A percentile compares a stretch with the other conserved stretches of the same genome.
Conservation (phyloP, 2,329 filamentous ascomycete species). For the Calonectria crousiana region DNA sequence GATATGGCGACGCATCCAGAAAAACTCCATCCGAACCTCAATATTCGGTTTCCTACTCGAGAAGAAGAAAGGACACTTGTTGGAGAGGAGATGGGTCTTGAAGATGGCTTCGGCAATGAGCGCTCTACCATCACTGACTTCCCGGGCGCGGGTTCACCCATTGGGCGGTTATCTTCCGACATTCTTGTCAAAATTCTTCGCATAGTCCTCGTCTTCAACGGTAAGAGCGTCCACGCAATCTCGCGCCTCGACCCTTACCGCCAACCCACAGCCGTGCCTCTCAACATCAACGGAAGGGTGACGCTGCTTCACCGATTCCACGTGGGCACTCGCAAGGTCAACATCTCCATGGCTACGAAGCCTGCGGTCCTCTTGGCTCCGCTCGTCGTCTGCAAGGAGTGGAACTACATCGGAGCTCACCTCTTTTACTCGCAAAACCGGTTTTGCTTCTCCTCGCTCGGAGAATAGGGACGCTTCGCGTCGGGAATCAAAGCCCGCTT, state of each 20-base stretch:
- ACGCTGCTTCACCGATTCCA: conserved; percentile 55
- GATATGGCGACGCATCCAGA: neutral
- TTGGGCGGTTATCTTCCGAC: conserved; percentile 46
- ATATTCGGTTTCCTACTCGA: neutral
- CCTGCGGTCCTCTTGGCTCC: conserved; percentile 53
- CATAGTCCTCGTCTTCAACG: conserved; percentile 50
- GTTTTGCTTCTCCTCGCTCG: conserved; percentile 66
- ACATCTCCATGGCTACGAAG: conserved; percentile 47
- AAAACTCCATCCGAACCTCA: neutral
- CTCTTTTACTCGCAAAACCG: conserved; percentile 63
- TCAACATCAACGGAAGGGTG: neutral
- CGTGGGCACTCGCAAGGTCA: conserved; percentile 46
- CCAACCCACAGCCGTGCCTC: conserved; percentile 34
- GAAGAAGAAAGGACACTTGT: neutral
- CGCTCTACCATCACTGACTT: neutral
- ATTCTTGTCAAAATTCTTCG: conserved; percentile 53
- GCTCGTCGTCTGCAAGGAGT: conserved; percentile 55
- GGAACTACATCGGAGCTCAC: conserved; percentile 55
- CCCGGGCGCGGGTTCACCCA: conserved; percentile 33
- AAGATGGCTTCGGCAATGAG: neutral
- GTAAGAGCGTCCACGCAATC: conserved; percentile 55
- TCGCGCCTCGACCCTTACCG: conserved; percentile 57
- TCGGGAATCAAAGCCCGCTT: conserved; percentile 55
- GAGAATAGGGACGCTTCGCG: conserved; percentile 63
- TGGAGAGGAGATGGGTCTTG: neutral